Conservation (phyloP, 2,329 filamentous ascomycete genomes). For the Talaromyces funiculosus region DNA sequence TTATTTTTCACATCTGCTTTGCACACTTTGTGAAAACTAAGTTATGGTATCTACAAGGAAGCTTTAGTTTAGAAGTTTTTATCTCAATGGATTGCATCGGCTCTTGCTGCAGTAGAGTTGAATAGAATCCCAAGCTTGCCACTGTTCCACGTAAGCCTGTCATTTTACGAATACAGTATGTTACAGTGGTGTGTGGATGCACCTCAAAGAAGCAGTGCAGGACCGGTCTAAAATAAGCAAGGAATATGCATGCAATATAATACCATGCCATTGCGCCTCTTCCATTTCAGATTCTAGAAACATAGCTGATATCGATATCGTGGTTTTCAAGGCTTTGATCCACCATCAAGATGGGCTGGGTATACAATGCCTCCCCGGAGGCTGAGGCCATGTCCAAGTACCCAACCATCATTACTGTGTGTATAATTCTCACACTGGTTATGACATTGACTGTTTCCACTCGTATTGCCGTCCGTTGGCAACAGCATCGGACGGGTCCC, state of each 20-base stretch:
- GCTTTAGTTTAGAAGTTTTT: too few species aligned
- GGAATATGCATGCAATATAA: not conserved
- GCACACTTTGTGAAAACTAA: not conserved
- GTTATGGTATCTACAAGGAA: too few species aligned
- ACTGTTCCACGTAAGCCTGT: not conserved
- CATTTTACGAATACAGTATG: not conserved
- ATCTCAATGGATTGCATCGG: too few species aligned
- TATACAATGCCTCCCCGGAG: conserved; percentile 45
- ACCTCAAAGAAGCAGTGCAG: not conserved
- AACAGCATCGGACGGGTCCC: conserved; percentile 40
- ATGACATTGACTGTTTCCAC: conserved; percentile 40
- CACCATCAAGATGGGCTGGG: conserved; percentile 38
- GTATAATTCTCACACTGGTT: conserved; percentile 40
- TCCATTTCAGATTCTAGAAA: conserved; percentile 2
- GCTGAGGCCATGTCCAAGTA: conserved; percentile 47
- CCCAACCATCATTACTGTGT: conserved; percentile 46
- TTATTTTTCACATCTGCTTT: not conserved
- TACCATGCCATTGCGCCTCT: not conserved
- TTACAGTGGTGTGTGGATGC: not conserved
- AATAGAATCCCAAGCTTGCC: not conserved
- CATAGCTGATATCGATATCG: not conserved
- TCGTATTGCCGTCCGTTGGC: conserved; percentile 41
- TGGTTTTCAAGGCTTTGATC: conserved; percentile 12
- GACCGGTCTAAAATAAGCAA: not conserved
- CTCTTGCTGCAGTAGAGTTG: not conserved